Conservation (phyloP, 2,329 filamentous ascomycete species). For the Diaporthe ilicicola region DNA sequence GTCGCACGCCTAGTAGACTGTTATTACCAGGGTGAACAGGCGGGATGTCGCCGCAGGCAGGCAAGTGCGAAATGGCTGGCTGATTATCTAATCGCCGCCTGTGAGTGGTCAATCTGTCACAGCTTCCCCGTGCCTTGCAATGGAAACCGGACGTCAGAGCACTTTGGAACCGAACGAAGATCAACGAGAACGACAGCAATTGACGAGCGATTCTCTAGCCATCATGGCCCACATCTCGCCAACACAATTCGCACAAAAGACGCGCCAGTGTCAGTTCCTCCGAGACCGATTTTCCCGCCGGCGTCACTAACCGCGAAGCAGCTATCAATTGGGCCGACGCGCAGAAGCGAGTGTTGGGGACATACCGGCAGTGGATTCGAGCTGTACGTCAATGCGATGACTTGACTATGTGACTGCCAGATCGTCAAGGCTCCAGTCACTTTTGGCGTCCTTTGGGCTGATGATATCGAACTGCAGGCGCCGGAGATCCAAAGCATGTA, state of each 20-base stretch:
- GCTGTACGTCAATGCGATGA: slow-evolving; percentile 71
- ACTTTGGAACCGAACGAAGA: slow-evolving; percentile 34
- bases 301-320: slow-evolving; percentile 55
- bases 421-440: neutral
- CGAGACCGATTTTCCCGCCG: neutral
- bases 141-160: slow-evolving; percentile 28
- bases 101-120: slow-evolving; percentile 34
- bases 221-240: slow-evolving; percentile 84
- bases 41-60: slow-evolving; percentile 2
- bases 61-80: neutral
- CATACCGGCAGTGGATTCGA: slow-evolving; percentile 96
- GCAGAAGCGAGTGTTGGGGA: slow-evolving; percentile 83
- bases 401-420: neutral
- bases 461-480: slow-evolving; percentile 64
- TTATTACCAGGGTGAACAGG: slow-evolving; percentile 12
- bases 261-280: slow-evolving; percentile 74
- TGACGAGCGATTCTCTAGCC: slow-evolving; percentile 51
- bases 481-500: slow-evolving; percentile 99
- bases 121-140: slow-evolving; percentile 9
- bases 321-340: slow-evolving; percentile 91
- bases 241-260: slow-evolving; percentile 86
- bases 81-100: slow-evolving; percentile 26
- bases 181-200: slow-evolving; percentile 42
- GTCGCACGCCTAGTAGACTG: neutral
- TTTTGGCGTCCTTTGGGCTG: neutral